Conservation (phyloP, 768 basidiomycete genomes). For the Lactarius quietus region DNA sequence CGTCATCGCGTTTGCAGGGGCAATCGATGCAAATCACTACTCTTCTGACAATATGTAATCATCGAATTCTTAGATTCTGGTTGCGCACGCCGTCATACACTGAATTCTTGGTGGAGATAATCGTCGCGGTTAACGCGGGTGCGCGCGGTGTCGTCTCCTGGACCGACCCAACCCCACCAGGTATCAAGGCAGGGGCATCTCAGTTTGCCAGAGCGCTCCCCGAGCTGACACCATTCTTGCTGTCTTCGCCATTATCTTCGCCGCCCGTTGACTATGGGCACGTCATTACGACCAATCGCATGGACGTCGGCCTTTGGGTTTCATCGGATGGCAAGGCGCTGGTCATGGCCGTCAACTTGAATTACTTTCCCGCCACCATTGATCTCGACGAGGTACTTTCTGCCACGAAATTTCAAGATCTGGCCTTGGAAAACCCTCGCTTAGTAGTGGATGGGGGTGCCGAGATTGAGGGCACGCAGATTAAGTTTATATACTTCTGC, state of each 20-base stretch:
- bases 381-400: slow-evolving; percentile 5
- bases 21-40: neutral
- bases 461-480: neutral
- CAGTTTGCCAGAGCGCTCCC: slow-evolving; percentile 34
- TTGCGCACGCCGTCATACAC: slow-evolving; percentile 58
- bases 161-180: slow-evolving; percentile 41
- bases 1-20: neutral
- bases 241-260: slow-evolving; percentile 8
- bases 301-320: slow-evolving; percentile 21
- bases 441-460: slow-evolving; percentile 12
- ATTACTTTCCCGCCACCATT: slow-evolving; percentile 1
- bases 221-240: slow-evolving; percentile 12
- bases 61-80: slow-evolving; percentile 48
- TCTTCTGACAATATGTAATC: neutral
- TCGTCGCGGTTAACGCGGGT: slow-evolving; percentile 72
- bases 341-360: slow-evolving; percentile 18
- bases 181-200: slow-evolving; percentile 39
- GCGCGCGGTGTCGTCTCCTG: slow-evolving; percentile 46
- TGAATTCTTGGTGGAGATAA: slow-evolving; percentile 63
- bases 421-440: neutral
- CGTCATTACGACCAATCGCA: slow-evolving; percentile 8
- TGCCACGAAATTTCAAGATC: neutral
- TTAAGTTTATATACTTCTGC: too few relatives aligned
- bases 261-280: slow-evolving; percentile 9
- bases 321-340: neutral